Evolutionary conservation across 1,284 basidiomycete species (phyloP), one percentile per base, ranked within the genome.

Genomic region (Leccinum solheimii): DNA sequence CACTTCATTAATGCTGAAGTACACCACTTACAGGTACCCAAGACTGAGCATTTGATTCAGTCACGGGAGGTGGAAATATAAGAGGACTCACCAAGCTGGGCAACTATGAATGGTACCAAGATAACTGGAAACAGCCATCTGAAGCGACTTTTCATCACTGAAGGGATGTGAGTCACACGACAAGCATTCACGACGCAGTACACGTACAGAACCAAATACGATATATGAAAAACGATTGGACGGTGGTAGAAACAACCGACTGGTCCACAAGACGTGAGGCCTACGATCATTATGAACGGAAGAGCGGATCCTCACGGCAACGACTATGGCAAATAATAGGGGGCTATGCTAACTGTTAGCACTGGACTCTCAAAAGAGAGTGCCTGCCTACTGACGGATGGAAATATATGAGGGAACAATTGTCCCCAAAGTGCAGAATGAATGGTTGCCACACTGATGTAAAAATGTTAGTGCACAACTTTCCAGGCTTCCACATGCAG

Each of bases 191-290:
- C 53, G 4, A 34, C 4, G 4, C 1, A n/a, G 45, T 30, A 11
- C 50, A 67, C 70, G 26, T 55, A 72, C 69, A 45, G 13, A 16
- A 60, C 71, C 64, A 72, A 51, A 73, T 69, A 14, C 69, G 69
- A 60, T 60, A 69, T 62, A 72, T 71, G 64, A 70, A 70, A 51
- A 64, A 68, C 21, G 68, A 66, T 45, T 71, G 69, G 27, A 71
- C 67, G 8, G 69, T 53, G 49, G 59, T 57, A 23, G 69, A 64
- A 61, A 70, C 61, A 6, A 50, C 34, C 16, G 68, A 65, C 69
- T 72, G 34, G 21, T 38, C 23, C 57, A 48, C 2, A 55, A 60
- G 58, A 61, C 66, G 21, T 49, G 62, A 73, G 64, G 62, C 26
- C 16, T 43, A 38, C 8, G 45, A 49, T 49, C 45, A 21, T 64